These are phyloP conservation scores for Clarkia xantiana DNA, from an alignment of 345 rosid species.

Conservation along the genomic window DNA sequence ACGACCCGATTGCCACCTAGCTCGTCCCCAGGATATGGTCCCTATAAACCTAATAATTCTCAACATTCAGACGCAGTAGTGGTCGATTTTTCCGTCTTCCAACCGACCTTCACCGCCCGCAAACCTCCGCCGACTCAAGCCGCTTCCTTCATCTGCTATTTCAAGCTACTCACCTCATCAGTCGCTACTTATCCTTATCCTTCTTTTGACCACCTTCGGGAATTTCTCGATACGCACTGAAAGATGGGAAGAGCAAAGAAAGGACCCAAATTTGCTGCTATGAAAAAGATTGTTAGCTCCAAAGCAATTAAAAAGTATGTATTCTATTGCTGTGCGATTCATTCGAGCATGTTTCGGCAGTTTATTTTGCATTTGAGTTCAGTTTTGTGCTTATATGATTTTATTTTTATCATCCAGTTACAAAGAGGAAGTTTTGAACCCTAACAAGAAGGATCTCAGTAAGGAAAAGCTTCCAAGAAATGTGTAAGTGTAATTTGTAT, in stretches of 20 bases:
- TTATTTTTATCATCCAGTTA: constrained; percentile 35
- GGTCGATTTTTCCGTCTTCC: too few species aligned
- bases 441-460: constrained; percentile 58
- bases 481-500: constrained; percentile 23
- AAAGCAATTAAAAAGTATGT: constrained; percentile 55
- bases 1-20: too few species aligned
- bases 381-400: background rate
- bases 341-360: constrained; percentile 1
- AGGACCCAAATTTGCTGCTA: constrained; percentile 50
- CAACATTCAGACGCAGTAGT: too few species aligned
- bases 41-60: too few species aligned
- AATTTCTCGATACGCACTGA: too few species aligned
- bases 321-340: background rate
- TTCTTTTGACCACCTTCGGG: too few species aligned
- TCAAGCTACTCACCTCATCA: too few species aligned
- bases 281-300: constrained; percentile 60
- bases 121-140: too few species aligned
- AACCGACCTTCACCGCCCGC: too few species aligned
- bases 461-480: constrained; percentile 74
- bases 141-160: too few species aligned
- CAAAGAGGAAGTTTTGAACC: constrained; percentile 82
- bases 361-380: background rate
- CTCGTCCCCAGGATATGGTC: too few species aligned
- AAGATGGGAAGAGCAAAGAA: constrained; percentile 72
- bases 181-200: too few species aligned